These are phyloP conservation scores for Backusella parvicylindrica DNA, from an alignment of 192 early-diverging fungal genomes.

Conservation along the genomic window DNA sequence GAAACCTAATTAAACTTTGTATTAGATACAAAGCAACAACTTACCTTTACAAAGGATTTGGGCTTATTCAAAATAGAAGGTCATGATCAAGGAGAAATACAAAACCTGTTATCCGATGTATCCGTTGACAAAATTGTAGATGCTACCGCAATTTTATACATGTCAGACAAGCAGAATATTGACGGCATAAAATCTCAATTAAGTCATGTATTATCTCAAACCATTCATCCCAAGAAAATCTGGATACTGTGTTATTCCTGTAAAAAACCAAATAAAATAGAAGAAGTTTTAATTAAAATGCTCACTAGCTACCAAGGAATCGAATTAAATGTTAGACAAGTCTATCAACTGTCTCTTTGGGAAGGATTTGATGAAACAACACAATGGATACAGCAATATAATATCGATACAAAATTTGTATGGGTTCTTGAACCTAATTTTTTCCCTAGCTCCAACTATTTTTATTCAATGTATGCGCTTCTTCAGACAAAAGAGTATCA, in stretches of 20 bases:
- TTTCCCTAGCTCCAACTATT: neutral
- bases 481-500: constrained; percentile 42
- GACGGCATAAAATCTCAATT: neutral
- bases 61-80: neutral
- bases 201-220: neutral
- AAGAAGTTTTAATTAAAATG: neutral
- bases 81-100: neutral
- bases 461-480: neutral
- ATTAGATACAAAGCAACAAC: neutral
- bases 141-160: neutral
- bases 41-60: neutral
- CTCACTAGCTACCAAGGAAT: neutral
- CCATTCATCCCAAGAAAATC: neutral
- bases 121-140: neutral
- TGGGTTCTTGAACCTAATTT: neutral
- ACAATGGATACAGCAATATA: neutral
- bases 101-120: neutral
- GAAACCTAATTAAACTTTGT: neutral
- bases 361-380: neutral
- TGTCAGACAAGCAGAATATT: neutral
- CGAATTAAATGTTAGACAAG: neutral
- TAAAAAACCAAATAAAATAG: neutral
- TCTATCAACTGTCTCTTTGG: neutral
- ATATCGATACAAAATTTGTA: neutral
- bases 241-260: neutral